These are phyloP conservation scores for Scolecobasidium constrictum DNA, from an alignment of 2,329 filamentous ascomycete species.

Conservation along the genomic window DNA sequence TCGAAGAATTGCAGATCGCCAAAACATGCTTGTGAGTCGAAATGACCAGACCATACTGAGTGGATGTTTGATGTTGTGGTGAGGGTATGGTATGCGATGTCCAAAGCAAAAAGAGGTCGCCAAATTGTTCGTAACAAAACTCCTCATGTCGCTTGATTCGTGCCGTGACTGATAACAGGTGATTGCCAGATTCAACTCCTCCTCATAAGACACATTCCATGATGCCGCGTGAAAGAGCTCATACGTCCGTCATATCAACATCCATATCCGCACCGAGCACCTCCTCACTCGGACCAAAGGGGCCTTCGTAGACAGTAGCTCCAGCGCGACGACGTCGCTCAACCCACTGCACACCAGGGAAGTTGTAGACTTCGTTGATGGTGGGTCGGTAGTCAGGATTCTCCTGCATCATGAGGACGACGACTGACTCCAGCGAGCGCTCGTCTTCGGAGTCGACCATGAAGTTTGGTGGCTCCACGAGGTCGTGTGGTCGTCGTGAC, in stretches of 20 bases:
- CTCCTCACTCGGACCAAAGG: conserved; percentile 74
- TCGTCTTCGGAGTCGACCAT: conserved; percentile 69
- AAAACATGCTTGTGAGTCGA: too few relatives aligned
- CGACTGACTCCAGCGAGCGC: conserved; percentile 71
- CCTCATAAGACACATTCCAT: too few relatives aligned
- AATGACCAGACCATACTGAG: too few relatives aligned
- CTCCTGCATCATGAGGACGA: conserved; percentile 78
- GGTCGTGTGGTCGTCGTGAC: conserved; percentile 33
- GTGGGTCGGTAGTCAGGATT: conserved; percentile 63
- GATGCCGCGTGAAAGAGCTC: too few relatives aligned
- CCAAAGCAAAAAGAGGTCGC: too few relatives aligned
- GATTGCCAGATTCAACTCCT: too few relatives aligned
- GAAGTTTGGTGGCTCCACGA: conserved; percentile 66
- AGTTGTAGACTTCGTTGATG: conserved; percentile 60
- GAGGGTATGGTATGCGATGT: too few relatives aligned
- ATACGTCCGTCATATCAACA: conserved; percentile 52
- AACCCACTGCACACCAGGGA: conserved; percentile 72
- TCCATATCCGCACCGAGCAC: conserved; percentile 41
- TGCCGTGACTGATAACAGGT: too few relatives aligned
- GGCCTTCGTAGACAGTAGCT: conserved; percentile 93
- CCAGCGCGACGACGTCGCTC: conserved; percentile 65
- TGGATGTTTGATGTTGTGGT: too few relatives aligned
- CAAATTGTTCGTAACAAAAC: too few relatives aligned
- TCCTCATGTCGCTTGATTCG: too few relatives aligned
- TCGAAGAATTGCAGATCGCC: too few relatives aligned